Base-by-base conservation (phyloP, 257 asterid species). In the Penstemon barbatus region DNA sequence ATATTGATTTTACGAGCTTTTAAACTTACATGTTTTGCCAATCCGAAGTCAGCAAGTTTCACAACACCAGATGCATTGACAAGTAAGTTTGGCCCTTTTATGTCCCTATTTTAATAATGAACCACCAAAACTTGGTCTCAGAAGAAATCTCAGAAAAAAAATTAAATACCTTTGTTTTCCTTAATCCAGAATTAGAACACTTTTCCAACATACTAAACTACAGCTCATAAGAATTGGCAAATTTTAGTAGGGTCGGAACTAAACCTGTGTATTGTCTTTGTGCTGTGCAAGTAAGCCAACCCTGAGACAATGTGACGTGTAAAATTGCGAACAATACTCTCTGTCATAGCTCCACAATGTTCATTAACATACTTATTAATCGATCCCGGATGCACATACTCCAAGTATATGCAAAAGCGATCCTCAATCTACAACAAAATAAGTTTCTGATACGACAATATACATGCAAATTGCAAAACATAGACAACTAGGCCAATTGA, bases 381-480 rank as follows among this genome's bases (percentile, higher is more conserved):
- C 38, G 98, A 83, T 42, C 98, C 98, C 0, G 98, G 98, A 73
- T 92, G 97, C 73, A 92, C 87, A 67, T 92, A 92, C 82, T 92
- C 98, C 89, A 92, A 80, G 74, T 92, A 92, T 78, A 92, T 92
- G 85, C 94, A 89, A 74, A 92, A 87, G 55, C 89, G 90, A 69
- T 92, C 97, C 64, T 78, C 98, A 69, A 89, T 75, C 98, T 92
- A 77, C 76, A 68, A 61, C 56, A 51, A 61, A 53, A 66, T 45
- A 60, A 65, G 65, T 58, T 57, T 65, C 19, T 41, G 39, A 60
- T 25, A 57, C 44, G 49, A 71, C 58, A 64, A 71, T 44, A 46
- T 50, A 67, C 38, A 63, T 51, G 19, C 51, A 45, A 53, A 37
- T 69, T 51, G 19, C 51, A 45, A 53, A 52, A 41, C 62, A 57